Evolutionary conservation across 495 filamentous ascomycete species (phyloP).

Genomic region (Aspergillus cavernicola): DNA sequence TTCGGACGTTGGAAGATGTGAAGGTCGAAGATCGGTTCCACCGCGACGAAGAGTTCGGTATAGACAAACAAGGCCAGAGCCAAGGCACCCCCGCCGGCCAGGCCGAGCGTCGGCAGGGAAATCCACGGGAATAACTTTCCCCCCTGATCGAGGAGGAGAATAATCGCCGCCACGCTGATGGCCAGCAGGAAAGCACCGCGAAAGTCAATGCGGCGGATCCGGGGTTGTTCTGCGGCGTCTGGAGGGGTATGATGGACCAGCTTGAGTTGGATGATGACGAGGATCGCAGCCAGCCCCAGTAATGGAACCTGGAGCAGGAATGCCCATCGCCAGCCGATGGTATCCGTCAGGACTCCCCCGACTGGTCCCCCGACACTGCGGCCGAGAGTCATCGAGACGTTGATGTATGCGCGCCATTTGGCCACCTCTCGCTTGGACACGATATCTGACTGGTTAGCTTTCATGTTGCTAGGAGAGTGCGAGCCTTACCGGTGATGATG

Average conservation of each 20-base stretch:
- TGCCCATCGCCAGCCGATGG: constrained; percentile 66
- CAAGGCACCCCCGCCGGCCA: constrained; percentile 18
- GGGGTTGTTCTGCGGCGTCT: constrained; percentile 2
- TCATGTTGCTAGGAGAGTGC: too few species aligned
- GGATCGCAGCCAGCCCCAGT: constrained; percentile 44
- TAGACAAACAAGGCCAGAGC: constrained; percentile 46
- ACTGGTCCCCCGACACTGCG: constrained; percentile 62
- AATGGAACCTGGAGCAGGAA: constrained; percentile 59
- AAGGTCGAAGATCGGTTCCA: constrained; percentile 61
- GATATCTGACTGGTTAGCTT: constrained; percentile 41
- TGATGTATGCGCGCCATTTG: constrained; percentile 62
- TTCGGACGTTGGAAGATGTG: constrained; percentile 53
- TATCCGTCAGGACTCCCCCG: constrained; percentile 62
- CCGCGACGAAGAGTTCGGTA: constrained; percentile 48
- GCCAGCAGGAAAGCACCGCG: constrained; percentile 50
- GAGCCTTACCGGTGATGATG: constrained; percentile 55
- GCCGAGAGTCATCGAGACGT: constrained; percentile 59
- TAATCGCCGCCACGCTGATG: constrained; percentile 42
- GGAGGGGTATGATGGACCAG: constrained; percentile 22
- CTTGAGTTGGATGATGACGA: constrained; percentile 46
- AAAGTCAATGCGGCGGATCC: constrained; percentile 54
- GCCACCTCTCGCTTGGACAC: constrained; percentile 66
- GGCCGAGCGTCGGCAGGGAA: constrained; percentile 32
- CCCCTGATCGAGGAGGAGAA: constrained; percentile 56
- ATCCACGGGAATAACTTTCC: constrained; percentile 56